Base-by-base conservation (phyloP, 805 yeast genomes). In the Wickerhamomyces mucosus region DNA sequence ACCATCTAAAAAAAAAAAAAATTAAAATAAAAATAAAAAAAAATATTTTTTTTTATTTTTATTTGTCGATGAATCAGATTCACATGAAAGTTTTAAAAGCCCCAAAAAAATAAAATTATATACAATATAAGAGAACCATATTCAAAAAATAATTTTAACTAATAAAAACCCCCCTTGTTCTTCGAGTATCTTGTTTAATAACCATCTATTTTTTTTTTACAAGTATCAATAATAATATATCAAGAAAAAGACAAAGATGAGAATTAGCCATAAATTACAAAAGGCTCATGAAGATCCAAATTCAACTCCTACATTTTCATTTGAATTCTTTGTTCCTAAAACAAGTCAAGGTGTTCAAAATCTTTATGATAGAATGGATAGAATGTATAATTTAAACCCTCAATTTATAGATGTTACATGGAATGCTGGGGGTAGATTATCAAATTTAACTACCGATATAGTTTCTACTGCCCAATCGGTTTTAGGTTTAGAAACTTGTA, bases 321-420 rank as follows among this genome's bases (percentile, higher is more conserved):
- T 88, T 49, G 98, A 92, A 66, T 92, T 84, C 61, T 92, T 92
- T 56, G 95, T 89, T 16, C 98, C 98, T 28, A 92, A 92, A 65
- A 92, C 98, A 1, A 68, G 89, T 15, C 96, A 92, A 57, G 98
- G 98, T 53, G 92, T 89, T 16, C 95, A 86, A 55, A 92, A 92
- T 54, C 65, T 92, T 37, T 89, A 88, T 61, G 97, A 92, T 56
- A 70, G 98, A 53, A 89, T 92, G 88, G 97, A 92, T 52, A 74
- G 96, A 55, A 92, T 92, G 98, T 85, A 83, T 56, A 84, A 82
- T 42, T 65, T 85, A 46, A 78, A 77, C 41, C 98, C 98, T 2
- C 75, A 82, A 41, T 92, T 92, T 56, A 77, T 92, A 37, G 98
- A 92, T 53, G 82, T 92, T 41, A 92, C 98, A 1, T 92, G 98